Conservation (phyloP, 1,284 basidiomycete species). For the Mycosarcoma maydis region DNA sequence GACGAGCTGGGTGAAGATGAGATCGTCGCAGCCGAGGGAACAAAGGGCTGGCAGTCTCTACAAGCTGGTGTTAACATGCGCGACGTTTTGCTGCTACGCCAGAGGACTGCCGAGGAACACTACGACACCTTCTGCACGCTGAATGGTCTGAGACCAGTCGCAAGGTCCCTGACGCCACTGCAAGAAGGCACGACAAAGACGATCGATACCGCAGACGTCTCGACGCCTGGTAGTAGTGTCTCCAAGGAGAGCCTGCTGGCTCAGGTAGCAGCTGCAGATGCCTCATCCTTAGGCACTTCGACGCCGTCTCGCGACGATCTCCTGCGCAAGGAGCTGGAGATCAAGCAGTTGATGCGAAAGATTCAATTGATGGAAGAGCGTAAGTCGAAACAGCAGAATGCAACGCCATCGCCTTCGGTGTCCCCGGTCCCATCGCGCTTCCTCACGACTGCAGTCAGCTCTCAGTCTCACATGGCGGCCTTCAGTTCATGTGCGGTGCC, state of each 20-base stretch:
- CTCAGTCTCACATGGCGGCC: background rate
- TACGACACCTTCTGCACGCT: conserved; percentile 31
- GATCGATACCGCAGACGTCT: background rate
- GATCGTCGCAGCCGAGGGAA: conserved; percentile 5
- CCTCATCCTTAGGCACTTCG: conserved; percentile 1
- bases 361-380: conserved; percentile 41
- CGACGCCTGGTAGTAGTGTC: background rate
- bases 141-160: conserved; percentile 16
- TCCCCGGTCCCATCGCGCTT: conserved; percentile 17
- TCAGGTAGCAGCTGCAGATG: conserved; percentile 4
- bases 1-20: conserved; percentile 32
- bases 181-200: background rate
- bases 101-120: conserved; percentile 25
- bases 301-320: conserved; percentile 38
- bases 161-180: conserved; percentile 4
- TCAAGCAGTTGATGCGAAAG: conserved; percentile 38
- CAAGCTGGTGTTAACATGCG: conserved; percentile 10
- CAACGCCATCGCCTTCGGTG: conserved; percentile 3
- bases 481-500: background rate
- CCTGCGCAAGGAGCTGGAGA: conserved; percentile 42
- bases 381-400: conserved; percentile 20
- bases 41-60: conserved; percentile 13
- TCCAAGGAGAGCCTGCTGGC: conserved; percentile 3
- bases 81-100: conserved; percentile 15
- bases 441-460: background rate